Conservation (phyloP, 768 basidiomycete species). For the Termitomyces sp. region DNA sequence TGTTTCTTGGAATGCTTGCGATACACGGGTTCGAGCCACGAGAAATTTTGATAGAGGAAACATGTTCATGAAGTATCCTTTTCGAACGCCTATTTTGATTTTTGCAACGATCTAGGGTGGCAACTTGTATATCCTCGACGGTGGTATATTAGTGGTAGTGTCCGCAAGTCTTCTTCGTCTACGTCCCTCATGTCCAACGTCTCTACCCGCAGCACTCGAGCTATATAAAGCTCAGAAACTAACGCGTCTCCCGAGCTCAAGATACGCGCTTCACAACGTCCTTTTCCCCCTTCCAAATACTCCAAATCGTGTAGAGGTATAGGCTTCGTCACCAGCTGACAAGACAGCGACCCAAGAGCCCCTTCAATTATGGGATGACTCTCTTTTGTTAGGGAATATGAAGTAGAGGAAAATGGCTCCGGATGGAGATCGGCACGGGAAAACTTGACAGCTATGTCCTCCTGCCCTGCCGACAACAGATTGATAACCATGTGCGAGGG, state of each 20-base stretch:
- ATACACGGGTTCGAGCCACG: background rate
- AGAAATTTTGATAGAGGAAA: background rate
- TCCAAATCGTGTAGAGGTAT: slow-evolving; percentile 61
- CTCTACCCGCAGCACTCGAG: slow-evolving; percentile 66
- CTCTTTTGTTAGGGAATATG: slow-evolving; percentile 43
- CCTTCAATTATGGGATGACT: slow-evolving; percentile 60
- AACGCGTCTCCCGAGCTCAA: slow-evolving; percentile 18
- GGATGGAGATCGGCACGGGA: slow-evolving; percentile 6
- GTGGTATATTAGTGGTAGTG: slow-evolving; percentile 64
- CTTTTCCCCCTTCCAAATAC: slow-evolving; percentile 28
- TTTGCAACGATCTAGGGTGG: slow-evolving; percentile 8
- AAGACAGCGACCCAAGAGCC: slow-evolving; percentile 70
- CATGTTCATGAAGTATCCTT: background rate
- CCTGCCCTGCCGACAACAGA: slow-evolving; percentile 70
- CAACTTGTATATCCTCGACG: slow-evolving; percentile 58
- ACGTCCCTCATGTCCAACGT: slow-evolving; percentile 25
- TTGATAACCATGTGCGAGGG: slow-evolving; percentile 72
- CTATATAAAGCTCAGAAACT: slow-evolving; percentile 76
- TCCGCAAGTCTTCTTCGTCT: slow-evolving; percentile 27
- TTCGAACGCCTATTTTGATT: slow-evolving; percentile 11
- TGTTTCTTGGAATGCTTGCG: background rate
- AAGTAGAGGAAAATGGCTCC: slow-evolving; percentile 18
- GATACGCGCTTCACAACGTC: slow-evolving; percentile 13
- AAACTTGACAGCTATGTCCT: slow-evolving; percentile 46
- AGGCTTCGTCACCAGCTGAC: slow-evolving; percentile 59